Evolutionary conservation across 768 basidiomycete genomes (phyloP).

Genomic region (Pisolithus marmoratus): DNA sequence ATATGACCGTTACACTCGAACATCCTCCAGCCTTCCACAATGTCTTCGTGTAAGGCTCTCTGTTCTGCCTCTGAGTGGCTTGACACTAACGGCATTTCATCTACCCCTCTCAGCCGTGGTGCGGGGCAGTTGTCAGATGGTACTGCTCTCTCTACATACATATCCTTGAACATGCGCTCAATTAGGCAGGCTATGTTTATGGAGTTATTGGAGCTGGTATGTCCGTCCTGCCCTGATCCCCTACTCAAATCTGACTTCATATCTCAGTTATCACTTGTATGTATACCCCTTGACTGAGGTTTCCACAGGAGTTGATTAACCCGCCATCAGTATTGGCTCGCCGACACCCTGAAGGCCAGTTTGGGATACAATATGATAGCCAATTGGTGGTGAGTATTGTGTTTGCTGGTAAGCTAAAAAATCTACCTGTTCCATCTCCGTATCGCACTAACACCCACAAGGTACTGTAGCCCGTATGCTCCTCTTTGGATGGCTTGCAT

Average conservation of each 20-base stretch:
- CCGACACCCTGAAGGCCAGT: slow-evolving; percentile 55
- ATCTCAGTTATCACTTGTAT: slow-evolving; percentile 61
- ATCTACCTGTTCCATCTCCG: slow-evolving; percentile 26
- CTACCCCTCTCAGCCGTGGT: too few species aligned
- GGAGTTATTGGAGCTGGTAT: slow-evolving; percentile 71
- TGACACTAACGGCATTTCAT: too few species aligned
- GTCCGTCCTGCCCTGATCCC: slow-evolving; percentile 22
- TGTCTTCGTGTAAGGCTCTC: too few species aligned
- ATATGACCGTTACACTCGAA: too few species aligned
- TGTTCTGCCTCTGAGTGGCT: too few species aligned
- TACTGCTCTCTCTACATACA: slow-evolving; percentile 21
- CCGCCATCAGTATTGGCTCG: slow-evolving; percentile 53
- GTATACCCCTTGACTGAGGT: slow-evolving; percentile 13
- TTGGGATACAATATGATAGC: slow-evolving; percentile 53
- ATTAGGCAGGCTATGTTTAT: slow-evolving; percentile 64
- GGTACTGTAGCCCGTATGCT: slow-evolving; percentile 88
- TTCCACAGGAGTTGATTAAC: background rate
- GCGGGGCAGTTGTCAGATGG: too few species aligned
- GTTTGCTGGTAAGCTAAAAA: slow-evolving; percentile 71
- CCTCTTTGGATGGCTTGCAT: slow-evolving; percentile 73
- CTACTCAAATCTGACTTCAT: background rate
- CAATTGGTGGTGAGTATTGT: slow-evolving; percentile 58
- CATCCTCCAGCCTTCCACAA: too few species aligned
- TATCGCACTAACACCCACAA: slow-evolving; percentile 59
- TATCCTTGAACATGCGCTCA: slow-evolving; percentile 1